These are phyloP conservation scores for Penstemon eatonii DNA, from an alignment of 257 asterid species.

Conservation along the genomic window DNA sequence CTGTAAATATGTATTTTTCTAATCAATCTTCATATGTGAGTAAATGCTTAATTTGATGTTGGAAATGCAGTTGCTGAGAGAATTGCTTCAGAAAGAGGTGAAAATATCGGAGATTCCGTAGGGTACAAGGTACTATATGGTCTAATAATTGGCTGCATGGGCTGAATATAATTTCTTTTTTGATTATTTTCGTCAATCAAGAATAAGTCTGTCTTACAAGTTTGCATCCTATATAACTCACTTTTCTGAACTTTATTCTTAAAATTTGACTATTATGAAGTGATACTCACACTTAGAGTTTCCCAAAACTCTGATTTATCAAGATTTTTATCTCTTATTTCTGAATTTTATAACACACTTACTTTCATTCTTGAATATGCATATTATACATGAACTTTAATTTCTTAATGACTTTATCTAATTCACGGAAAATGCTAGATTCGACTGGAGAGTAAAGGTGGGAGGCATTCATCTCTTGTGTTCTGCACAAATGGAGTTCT, in stretches of 20 bases:
- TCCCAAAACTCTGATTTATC: not conserved
- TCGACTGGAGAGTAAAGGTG: conserved; percentile 89
- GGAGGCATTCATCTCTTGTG: conserved; percentile 78
- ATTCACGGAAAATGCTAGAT: conserved; percentile 53
- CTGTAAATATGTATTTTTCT: conserved; percentile 12
- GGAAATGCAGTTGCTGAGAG: conserved; percentile 85
- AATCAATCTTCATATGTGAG: conserved; percentile 18
- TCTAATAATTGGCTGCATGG: conserved; percentile 18
- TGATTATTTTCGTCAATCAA: not conserved
- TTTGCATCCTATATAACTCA: not conserved
- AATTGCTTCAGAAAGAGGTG: conserved; percentile 94
- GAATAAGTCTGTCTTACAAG: not conserved
- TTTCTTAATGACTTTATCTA: conserved; percentile 19
- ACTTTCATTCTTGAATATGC: conserved; percentile 21
- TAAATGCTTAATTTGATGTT: conserved; percentile 27
- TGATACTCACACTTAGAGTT: no score
- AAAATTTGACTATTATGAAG: no score
- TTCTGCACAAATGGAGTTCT: conserved; percentile 92
- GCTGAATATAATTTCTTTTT: conserved; percentile 7
- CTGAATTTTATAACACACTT: not conserved
- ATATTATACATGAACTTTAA: conserved; percentile 9
- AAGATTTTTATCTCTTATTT: not conserved
- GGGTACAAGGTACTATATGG: conserved; percentile 80
- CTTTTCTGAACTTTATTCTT: not conserved
- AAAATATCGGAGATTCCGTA: conserved; percentile 76